Conservation (phyloP, 176 grass and related monocot genomes). For the Olyra latifolia region DNA sequence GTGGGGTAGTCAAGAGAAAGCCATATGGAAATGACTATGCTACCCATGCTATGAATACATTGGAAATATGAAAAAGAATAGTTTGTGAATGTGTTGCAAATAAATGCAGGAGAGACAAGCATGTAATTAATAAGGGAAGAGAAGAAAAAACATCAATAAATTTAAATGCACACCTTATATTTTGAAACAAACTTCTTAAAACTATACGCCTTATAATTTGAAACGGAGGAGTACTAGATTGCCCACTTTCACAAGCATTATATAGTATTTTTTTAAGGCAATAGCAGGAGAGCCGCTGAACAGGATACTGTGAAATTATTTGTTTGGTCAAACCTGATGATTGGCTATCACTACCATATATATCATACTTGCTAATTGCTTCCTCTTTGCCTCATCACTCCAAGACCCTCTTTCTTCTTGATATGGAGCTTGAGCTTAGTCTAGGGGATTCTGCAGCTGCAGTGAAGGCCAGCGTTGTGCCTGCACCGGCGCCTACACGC, state of each 20-base stretch:
- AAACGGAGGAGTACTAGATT: too few species aligned
- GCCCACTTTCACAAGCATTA: neutral
- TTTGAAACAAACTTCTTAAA: too few species aligned
- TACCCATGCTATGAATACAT: too few species aligned
- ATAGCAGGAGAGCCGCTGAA: neutral
- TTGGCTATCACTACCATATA: conserved; percentile 35
- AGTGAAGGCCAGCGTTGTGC: neutral
- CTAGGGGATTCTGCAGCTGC: conserved; percentile 43
- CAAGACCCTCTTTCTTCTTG: neutral
- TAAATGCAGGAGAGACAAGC: too few species aligned
- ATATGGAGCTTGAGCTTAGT: conserved; percentile 56
- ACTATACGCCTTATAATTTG: too few species aligned
- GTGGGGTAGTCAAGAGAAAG: too few species aligned
- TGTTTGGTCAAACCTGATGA: conserved; percentile 21
- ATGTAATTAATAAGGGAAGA: too few species aligned
- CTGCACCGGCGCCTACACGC: neutral
- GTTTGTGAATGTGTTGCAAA: too few species aligned
- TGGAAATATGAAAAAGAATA: too few species aligned
- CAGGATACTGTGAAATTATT: conserved; percentile 7
- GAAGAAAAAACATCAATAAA: too few species aligned
- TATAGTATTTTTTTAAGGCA: neutral
- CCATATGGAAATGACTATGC: too few species aligned
- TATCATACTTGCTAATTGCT: conserved; percentile 7
- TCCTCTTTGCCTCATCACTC: conserved; percentile 23
- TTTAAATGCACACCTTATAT: too few species aligned